Evolutionary conservation across 2,329 filamentous ascomycete species (phyloP).

Genomic region (Fusarium musae): DNA sequence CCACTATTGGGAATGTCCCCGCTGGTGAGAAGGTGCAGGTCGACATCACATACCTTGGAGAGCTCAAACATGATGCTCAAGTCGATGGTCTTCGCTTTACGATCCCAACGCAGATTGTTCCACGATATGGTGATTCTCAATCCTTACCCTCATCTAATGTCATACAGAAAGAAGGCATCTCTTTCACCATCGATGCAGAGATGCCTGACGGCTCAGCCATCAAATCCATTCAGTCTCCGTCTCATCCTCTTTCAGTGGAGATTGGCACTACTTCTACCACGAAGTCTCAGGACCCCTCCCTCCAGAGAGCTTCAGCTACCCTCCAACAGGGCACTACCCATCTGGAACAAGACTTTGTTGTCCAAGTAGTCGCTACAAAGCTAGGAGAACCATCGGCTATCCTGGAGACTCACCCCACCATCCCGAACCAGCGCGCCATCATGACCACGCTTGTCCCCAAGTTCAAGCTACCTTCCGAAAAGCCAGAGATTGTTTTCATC

Average conservation of each 20-base stretch:
- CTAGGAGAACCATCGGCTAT: constrained; percentile 71
- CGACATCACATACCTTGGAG: constrained; percentile 73
- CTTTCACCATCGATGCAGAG: constrained; percentile 51
- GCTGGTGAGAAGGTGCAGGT: constrained; percentile 66
- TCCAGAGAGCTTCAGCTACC: constrained; percentile 71
- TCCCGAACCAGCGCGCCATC: constrained; percentile 71
- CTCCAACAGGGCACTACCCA: constrained; percentile 63
- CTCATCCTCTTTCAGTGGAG: constrained; percentile 73
- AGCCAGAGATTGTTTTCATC: constrained; percentile 75
- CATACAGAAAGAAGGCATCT: constrained; percentile 33
- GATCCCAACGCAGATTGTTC: constrained; percentile 74
- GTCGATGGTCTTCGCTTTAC: constrained; percentile 75
- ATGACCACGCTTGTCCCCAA: constrained; percentile 79
- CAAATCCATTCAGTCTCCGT: constrained; percentile 72
- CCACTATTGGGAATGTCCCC: constrained; percentile 75
- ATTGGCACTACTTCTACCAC: constrained; percentile 65
- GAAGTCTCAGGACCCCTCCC: constrained; percentile 58
- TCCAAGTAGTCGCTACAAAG: constrained; percentile 71
- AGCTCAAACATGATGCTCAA: constrained; percentile 77
- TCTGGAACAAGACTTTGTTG: constrained; percentile 73
- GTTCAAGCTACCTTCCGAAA: constrained; percentile 67
- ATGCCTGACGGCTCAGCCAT: constrained; percentile 67
- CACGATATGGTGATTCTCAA: constrained; percentile 65
- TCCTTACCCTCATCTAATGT: constrained; percentile 9
- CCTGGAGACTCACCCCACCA: constrained; percentile 71